Evolutionary conservation across 148 eudicot genomes (phyloP).

Genomic region (Pouteria glomerata): DNA sequence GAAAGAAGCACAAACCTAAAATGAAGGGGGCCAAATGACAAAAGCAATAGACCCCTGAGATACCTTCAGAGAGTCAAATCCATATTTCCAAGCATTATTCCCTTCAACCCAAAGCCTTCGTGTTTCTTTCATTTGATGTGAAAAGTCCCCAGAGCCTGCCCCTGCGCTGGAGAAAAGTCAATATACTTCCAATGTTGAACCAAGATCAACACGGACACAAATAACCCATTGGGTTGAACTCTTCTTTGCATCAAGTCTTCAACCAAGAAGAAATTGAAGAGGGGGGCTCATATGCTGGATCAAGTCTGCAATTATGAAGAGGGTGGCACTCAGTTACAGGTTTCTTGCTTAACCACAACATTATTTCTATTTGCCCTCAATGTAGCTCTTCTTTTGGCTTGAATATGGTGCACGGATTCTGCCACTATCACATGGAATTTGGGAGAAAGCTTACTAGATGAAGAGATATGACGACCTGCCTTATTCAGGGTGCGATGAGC

Average conservation of each 20-base stretch:
- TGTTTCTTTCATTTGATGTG: not conserved
- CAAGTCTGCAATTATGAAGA: not conserved
- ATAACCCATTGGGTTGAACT: too few species aligned
- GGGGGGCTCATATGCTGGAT: not conserved
- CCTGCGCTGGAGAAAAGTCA: too few species aligned
- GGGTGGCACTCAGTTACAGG: constrained; percentile 9
- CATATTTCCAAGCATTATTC: not conserved
- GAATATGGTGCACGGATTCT: constrained; percentile 42
- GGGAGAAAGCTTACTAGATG: constrained; percentile 49
- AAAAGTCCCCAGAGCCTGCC: not conserved
- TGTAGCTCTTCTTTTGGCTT: constrained; percentile 38
- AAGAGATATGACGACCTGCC: constrained; percentile 39
- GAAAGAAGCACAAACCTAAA: not conserved
- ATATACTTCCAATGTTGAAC: too few species aligned
- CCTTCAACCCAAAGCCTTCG: not conserved
- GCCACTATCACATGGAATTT: constrained; percentile 46
- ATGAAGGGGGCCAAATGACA: constrained; percentile 1
- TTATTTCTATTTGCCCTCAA: constrained; percentile 19
- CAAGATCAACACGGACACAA: too few species aligned
- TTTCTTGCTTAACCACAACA: constrained; percentile 25
- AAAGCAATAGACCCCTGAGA: not conserved
- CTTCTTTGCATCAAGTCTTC: too few species aligned
- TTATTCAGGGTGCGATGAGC: constrained; percentile 45
- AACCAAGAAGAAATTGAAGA: too few species aligned
- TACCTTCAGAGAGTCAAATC: constrained; percentile 7